phyloP scores from a whole-genome alignment of 345 rosid genomes.

The Turnera subulata region DNA sequence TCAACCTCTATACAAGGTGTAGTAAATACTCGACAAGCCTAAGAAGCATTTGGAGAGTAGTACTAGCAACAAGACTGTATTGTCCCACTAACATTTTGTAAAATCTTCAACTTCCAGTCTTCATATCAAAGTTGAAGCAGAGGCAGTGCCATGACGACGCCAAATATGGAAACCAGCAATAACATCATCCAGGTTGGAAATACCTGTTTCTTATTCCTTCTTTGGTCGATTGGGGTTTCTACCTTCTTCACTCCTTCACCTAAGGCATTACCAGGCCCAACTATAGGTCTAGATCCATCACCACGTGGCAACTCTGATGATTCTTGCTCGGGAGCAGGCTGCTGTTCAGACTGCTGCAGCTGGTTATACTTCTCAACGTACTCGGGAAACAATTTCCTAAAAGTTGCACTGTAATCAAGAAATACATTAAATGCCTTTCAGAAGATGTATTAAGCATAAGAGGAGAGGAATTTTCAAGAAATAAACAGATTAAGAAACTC shows the following conservation, averaged over 20 bases:
- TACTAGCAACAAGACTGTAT: conserved; percentile 13
- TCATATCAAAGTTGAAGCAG: conserved; percentile 77
- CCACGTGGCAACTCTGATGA: conserved; percentile 39
- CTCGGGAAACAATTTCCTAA: conserved; percentile 91
- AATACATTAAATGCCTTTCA: neutral
- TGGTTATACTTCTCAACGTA: conserved; percentile 72
- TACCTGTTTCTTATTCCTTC: conserved; percentile 54
- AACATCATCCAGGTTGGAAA: conserved; percentile 87
- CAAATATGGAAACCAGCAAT: conserved; percentile 77
- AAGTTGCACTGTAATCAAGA: conserved; percentile 55
- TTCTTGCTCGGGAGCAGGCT: conserved; percentile 36
- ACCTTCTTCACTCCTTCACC: conserved; percentile 34
- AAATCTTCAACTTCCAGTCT: conserved; percentile 7
- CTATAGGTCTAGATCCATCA: conserved; percentile 24
- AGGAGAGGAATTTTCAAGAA: too few species aligned
- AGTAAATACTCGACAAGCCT: conserved; percentile 14
- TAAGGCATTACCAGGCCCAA: conserved; percentile 31
- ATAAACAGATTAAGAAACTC: too few species aligned
- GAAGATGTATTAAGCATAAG: too few species aligned
- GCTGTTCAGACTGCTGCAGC: conserved; percentile 54
- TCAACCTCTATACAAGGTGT: conserved; percentile 30
- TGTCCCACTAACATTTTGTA: conserved; percentile 18
- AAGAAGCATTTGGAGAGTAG: conserved; percentile 9
- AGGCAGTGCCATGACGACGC: conserved; percentile 94
- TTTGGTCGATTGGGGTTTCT: conserved; percentile 25